Evolutionary conservation across 2,329 filamentous ascomycete genomes (phyloP), one percentile per base, ranked within the genome.

Genomic region (Epichloe bromicola): DNA sequence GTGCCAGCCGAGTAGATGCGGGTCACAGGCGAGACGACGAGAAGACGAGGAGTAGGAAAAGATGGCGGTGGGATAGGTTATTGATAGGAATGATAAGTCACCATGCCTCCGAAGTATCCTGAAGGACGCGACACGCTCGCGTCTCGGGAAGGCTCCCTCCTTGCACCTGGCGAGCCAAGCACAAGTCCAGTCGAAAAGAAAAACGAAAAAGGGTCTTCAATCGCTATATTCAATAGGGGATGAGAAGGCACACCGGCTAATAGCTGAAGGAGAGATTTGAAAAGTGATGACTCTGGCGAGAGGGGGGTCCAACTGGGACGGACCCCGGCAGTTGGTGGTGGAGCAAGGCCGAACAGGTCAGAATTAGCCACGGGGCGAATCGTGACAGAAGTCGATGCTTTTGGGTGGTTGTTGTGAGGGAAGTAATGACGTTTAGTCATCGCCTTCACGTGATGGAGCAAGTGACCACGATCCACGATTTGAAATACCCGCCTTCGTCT

Each of bases 271-370:
- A 10, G 48, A 19, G 26, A 40, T 17, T 20, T 23, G 38, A 20
- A 37, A 42, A 48, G 33, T 41, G 49, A 51, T 50, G 48, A 54
- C 15, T 47, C 44, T 52, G 34, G 20, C 39, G 40, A 50, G 50
- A 46, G 53, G 51, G 19, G 19, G 52, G 53, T 53, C 53, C 53
- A 50, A 53, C 26, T 34, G 36, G 50, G 53, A 50, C 45, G 53
- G 51, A 54, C 53, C 53, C 53, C 53, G 46, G 51, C 36, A 51
- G 30, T 54, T 23, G 48, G 39, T 53, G 50, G 53, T 52, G 50
- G 49, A 53, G 46, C 41, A 46, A 44, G 33, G 38, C 33, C 30
- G 41, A 30, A 42, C 37, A 38, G 15, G 43, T 19, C 26, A 44
- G 41, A 49, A 23, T 49, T 40, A 3, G 26, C 26, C 10, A 43